A percentile compares a stretch with the other conserved stretches of the same genome.
Evolutionary conservation across 2,329 filamentous ascomycete genomes (phyloP).

Genomic region (Alternaria conjuncta): DNA sequence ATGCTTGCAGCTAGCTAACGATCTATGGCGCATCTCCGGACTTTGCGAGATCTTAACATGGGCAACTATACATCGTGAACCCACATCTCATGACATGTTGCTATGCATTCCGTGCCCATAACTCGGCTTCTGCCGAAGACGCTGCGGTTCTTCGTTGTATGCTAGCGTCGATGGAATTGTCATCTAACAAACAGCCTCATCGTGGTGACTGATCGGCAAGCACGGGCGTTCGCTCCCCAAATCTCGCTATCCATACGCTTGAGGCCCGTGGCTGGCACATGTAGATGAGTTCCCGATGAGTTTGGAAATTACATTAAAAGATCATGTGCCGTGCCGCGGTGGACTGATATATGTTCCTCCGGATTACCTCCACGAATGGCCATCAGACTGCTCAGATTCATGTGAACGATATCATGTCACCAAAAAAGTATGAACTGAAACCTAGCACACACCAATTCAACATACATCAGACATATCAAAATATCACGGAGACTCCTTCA

Average conservation of each 20-base stretch:
- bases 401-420: background rate
- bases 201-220: background rate
- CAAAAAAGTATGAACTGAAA: background rate
- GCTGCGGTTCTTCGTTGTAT: background rate
- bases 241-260: background rate
- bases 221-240: background rate
- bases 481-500: background rate
- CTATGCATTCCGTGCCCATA: background rate
- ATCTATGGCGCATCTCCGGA: background rate
- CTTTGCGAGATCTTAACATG: conserved; percentile 1
- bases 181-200: background rate
- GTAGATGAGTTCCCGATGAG: background rate
- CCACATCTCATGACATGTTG: background rate
- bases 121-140: background rate
- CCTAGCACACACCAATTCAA: background rate
- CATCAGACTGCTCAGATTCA: background rate
- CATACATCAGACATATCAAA: background rate
- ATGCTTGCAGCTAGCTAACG: background rate
- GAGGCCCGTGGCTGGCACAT: background rate
- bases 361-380: background rate
- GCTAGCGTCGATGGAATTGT: background rate
- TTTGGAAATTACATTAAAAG: background rate
- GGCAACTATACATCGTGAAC: background rate
- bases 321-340: background rate
- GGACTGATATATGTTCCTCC: background rate